phyloP scores from a whole-genome alignment of 75 land plant species.

The Cryptomeria japonica region DNA sequence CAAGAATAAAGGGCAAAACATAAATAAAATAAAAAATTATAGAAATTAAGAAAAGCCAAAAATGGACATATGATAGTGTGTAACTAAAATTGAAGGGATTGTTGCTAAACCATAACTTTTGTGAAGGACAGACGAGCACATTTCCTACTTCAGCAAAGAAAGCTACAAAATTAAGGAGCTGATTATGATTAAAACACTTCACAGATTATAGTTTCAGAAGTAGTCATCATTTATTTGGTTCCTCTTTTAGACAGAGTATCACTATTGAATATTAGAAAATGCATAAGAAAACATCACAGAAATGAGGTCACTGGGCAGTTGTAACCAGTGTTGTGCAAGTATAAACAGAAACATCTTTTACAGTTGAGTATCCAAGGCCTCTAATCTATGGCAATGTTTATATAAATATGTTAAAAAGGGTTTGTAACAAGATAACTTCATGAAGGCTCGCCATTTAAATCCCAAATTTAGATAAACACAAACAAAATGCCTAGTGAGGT shows the following conservation, averaged over 20 bases:
- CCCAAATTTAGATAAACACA: not conserved
- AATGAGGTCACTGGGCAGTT: not conserved
- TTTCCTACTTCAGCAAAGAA: not conserved
- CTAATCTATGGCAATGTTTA: not conserved
- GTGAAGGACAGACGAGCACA: not conserved
- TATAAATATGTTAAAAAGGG: not conserved
- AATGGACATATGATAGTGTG: not conserved
- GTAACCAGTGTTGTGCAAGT: not conserved
- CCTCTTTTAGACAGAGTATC: not conserved
- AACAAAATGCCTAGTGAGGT: not conserved
- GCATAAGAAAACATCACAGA: not conserved
- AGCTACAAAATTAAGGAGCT: not conserved
- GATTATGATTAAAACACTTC: not conserved
- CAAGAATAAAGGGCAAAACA: not conserved
- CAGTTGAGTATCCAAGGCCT: not conserved
- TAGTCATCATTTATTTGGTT: not conserved
- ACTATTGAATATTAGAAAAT: not conserved
- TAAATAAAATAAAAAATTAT: not conserved
- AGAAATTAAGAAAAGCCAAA: not conserved
- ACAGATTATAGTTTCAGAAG: not conserved
- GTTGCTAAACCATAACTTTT: not conserved
- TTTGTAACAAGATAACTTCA: not conserved
- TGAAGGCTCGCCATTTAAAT: not conserved
- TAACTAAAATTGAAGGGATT: not conserved
- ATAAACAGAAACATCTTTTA: not conserved